Evolutionary conservation across 257 asterid genomes (phyloP), one percentile per base, ranked within the genome.

Genomic region (Przewalskia tangutica): DNA sequence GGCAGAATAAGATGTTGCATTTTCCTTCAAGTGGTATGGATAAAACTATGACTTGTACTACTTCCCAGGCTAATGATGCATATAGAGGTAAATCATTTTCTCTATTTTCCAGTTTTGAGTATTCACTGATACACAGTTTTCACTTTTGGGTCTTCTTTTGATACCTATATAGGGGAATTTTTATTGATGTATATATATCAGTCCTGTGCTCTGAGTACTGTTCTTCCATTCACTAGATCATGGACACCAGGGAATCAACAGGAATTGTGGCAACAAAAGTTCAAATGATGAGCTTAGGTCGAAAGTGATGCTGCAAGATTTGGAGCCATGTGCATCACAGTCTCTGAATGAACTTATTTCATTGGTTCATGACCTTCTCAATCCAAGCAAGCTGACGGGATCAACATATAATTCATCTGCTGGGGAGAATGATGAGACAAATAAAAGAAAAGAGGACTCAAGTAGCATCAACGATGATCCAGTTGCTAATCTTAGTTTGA

Each of bases 1-100:
- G 94, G 89, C 94, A 94, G 99, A 89, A 90, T 79, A 91, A 78
- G 83, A 91, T 93, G 91, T 90, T 96, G 53, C 84, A 86, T 87
- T 63, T 68, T 83, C 88, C 90, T 86, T 88, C 91, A 79, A 77
- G 84, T 55, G 42, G 86, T 48, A 82, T 81, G 40, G 85, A 81
- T 68, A 75, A 83, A 81, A 50, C 16, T n/a, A 85, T 85, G 56
- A 79, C 62, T 82, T 73, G 79, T 85, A 82, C 84, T 38, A 59
- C 83, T 84, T 89, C 82, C 82, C 88, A 81, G 86, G 83, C 88
- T 42, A 79, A 75, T 83, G 83, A 81, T 85, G 85, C 77, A 54
- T 27, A 59, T 77, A 34, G 84, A 86, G 90, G 92, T 83, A 54
- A 80, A 75, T 78, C n/a, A 36, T 62, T 82, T 77, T 80, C 75